Evolutionary conservation across 495 filamentous ascomycete genomes (phyloP), one percentile per base, ranked within the genome.

Genomic region (Tuber indicum): DNA sequence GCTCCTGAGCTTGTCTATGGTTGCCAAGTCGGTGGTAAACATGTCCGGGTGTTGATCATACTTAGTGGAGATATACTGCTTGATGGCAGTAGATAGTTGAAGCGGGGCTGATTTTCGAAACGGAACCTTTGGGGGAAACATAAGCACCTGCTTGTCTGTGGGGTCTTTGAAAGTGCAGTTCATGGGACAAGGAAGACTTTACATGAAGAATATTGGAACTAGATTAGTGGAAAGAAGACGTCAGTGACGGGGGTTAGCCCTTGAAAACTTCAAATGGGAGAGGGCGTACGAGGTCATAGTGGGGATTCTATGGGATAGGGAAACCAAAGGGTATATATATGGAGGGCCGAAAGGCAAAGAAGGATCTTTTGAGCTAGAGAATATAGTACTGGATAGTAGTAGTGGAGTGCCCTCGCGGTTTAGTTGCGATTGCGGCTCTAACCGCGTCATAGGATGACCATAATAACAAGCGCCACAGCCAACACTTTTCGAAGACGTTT

Each of bases 31-130:
- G 72, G 92, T 88, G 77, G 90, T 89, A 85, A 99, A 99, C 94
- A 98, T 97, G 84, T 97, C 93, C 74, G 96, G 96, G 84, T 97
- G 96, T 84, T 99, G 96, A 85, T 98, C 96, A 91, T 99, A 99
- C 88, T 98, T 98, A 83, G 90, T 92, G 62, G 93, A 97, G 78
- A 99, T 99, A 86, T 99, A 98, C 82, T 97, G 93, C 78, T 93
- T 94, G 81, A 99, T 94, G 49, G 95, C 91, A 79, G 87, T 85
- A 49, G 93, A 91, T 52, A 98, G 87, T 75, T 90, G 91, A 73
- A 97, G 87, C 45, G 90, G 85, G 78, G 91, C 89, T 66, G 94
- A 94, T 79, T 90, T 92, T 77, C 96, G 94, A 85, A 99, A 99
- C 7, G 94, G 94, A 78, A 99, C 85, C 85, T 89, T 86, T 26